These are phyloP conservation scores for Aspergillus tubingensis DNA, from an alignment of 2,329 filamentous ascomycete genomes.

Conservation along the genomic window DNA sequence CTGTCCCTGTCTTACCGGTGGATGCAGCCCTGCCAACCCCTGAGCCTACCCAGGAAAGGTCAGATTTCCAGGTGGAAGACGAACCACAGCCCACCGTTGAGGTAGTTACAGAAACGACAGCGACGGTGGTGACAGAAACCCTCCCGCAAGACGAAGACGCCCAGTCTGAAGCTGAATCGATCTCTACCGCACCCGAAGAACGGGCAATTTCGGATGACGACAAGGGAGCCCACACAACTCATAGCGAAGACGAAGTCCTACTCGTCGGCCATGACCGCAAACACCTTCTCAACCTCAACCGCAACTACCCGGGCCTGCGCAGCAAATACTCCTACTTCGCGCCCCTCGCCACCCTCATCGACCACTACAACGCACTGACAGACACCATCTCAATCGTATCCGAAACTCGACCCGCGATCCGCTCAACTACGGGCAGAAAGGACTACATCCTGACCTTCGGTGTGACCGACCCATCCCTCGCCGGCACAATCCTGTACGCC, in stretches of 20 bases:
- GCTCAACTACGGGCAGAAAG: constrained; percentile 39
- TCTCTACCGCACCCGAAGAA: neutral
- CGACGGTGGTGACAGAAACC: neutral
- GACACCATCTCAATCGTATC: constrained; percentile 48
- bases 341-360: constrained; percentile 45
- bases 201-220: constrained; percentile 3
- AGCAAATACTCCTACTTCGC: constrained; percentile 48
- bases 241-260: constrained; percentile 12
- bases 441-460: constrained; percentile 46
- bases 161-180: neutral
- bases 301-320: constrained; percentile 38
- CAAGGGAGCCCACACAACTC: constrained; percentile 10
- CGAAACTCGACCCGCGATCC: constrained; percentile 33
- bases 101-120: neutral
- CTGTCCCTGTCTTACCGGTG: neutral
- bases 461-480: constrained; percentile 48
- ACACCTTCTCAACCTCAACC: constrained; percentile 22
- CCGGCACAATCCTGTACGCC: constrained; percentile 39
- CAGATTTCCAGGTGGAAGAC: neutral
- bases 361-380: constrained; percentile 42
- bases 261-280: constrained; percentile 10
- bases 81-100: neutral
- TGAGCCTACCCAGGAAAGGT: constrained; percentile 16
- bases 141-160: neutral
- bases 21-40: constrained; percentile 16